A percentile compares a stretch with the other conserved stretches of the same genome.
Evolutionary conservation across 352 stramenopile genomes (phyloP).

Genomic region (Thraustochytrium striatum): DNA sequence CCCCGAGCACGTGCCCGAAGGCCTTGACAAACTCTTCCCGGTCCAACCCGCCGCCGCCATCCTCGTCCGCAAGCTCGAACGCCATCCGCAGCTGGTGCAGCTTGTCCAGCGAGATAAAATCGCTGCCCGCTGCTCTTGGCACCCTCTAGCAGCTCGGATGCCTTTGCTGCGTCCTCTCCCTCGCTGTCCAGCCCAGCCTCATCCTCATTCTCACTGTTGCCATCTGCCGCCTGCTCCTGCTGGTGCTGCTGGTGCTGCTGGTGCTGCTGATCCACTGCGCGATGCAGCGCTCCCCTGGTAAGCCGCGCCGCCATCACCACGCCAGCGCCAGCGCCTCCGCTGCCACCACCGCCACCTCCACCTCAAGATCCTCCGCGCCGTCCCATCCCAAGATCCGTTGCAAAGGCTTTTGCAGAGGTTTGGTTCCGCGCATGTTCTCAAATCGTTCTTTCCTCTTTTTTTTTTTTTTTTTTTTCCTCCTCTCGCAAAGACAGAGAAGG

Average conservation of each 20-base stretch:
- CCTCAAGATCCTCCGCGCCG: no score
- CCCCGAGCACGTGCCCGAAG: conserved; percentile 54
- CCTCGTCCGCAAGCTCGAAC: conserved; percentile 38
- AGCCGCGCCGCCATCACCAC: no score
- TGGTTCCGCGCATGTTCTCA: neutral
- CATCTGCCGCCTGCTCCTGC: neutral
- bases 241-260: no score
- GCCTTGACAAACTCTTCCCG: conserved; percentile 48
- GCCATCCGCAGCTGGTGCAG: conserved; percentile 33
- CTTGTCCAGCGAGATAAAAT: conserved; percentile 44
- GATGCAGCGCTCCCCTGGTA: no score
- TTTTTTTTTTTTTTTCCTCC: neutral
- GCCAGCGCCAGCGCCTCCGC: no score
- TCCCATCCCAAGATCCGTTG: no score
- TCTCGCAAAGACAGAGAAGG: no score
- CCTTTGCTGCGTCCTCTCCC: conserved; percentile 18
- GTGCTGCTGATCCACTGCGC: no score
- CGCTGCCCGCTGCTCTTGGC: neutral
- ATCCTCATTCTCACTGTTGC: neutral
- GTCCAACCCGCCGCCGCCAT: conserved; percentile 32
- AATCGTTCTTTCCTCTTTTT: neutral
- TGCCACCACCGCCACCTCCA: no score
- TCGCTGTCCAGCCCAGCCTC: neutral
- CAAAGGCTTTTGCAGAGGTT: neutral
- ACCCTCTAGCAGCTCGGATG: conserved; percentile 1